Base-by-base conservation (phyloP, 768 basidiomycete species). In the Tricholoma bakamatsutake region DNA sequence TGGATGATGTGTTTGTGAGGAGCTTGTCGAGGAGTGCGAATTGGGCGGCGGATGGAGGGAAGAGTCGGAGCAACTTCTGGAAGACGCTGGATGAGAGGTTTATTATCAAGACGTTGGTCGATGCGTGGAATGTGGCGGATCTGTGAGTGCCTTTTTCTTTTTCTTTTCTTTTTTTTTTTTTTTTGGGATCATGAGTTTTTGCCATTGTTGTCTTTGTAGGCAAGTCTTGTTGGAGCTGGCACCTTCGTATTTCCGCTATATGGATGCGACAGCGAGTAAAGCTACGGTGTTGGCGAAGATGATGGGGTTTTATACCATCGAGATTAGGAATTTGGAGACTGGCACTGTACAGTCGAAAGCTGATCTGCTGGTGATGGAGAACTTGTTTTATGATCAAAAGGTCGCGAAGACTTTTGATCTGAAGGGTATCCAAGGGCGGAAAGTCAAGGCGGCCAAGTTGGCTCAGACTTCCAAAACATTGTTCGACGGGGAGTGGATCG, bases 81-180 rank as follows among this genome's bases (percentile, higher is more conserved):
- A 89, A 87, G 76, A 90, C 87, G 46, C 67, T 71, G 27, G 90
- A 93, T 67, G 81, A 87, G 60, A 74, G 82, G 57, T 90, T 87
- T 64, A 84, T 93, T 61, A 86, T 92, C 74, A 92, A 92, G 79
- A 89, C 89, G 17, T 69, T 92, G 57, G 85, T 93, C 13, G 86
- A 87, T 69, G 87, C 88, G 12, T 92, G 90, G 90, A 90, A 90
- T 67, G 89, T 90, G 39, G 85, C 86, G 5, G 90, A 92, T 72
- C 67, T 90, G 88, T 90, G 63, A 72, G 87, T 72, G 24, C n/a
- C n/a, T n/a, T n/a, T n/a, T n/a, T 24, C 2, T 24, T 24, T 24
- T 24, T 24, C 2, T 24, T 24, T 24, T 24, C 3, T 24, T 50
- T 24, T 28, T 18, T 40, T 18, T 8, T 18, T 18, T 21, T 7